Evolutionary conservation across 2,329 filamentous ascomycete species (phyloP), one percentile per base, ranked within the genome.

Genomic region (Fusarium brachygibbosum): DNA sequence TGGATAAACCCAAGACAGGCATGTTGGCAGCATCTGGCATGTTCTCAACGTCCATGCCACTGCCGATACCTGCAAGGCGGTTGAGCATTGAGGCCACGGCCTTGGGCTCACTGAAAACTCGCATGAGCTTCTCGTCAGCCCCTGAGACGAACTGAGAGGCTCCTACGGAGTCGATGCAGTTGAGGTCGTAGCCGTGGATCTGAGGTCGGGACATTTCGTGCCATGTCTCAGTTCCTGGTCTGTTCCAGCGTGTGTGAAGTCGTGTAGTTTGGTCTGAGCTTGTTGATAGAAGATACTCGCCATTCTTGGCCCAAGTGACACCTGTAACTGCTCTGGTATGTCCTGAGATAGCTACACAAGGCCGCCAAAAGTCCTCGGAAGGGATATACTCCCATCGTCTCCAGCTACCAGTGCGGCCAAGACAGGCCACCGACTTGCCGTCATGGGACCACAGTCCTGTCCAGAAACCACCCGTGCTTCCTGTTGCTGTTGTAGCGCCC

Each of bases 181-280:
- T 99, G 56, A 99, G 86, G 78, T 99, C 95, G 78, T 99, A 99
- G 37, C 96, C 96, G 78, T 99, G 96, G 69, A 99, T 99, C 78
- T 99, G 96, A 6, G 96, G 96, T 50, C 96, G 86, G 1, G 94
- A 91, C 83, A 98, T 94, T 79, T 99, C 96, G 79, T 98, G 95
- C 96, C 96, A 99, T 13, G 93, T 93, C 29, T 74, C 68, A 6
- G 58, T 56, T 9, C 67, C 70, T 8, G 74, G 60, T 19, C 84
- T 83, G 63, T 85, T 86, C 96, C 95, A 98, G 74, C 90, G 83
- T 2, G 93, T 91, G 78, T 95, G 93, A 21, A 98, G 85, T 49
- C 96, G 87, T 5, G 95, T 97, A 0, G 96, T 99, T 81, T 99
- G 96, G 80, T 99, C 96, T 10, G 90, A 88, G 76, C 93, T 91